These are phyloP conservation scores for Suhomyces bribrorum DNA, from an alignment of 1,139 yeast genomes.

Conservation along the genomic window DNA sequence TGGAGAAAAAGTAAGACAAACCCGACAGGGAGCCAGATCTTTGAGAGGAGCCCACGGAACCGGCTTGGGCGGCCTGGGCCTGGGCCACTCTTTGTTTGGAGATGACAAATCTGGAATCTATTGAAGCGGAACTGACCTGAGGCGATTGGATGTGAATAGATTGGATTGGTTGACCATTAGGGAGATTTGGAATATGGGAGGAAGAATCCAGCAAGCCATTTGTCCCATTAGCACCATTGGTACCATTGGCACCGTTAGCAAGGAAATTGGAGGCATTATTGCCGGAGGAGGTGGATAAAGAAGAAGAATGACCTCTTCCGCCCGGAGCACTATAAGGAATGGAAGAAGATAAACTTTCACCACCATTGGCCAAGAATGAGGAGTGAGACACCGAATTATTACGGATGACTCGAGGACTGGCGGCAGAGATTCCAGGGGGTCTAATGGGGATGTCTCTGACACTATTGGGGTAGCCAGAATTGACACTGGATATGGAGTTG, in stretches of 20 bases:
- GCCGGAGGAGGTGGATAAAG: constrained; percentile 9
- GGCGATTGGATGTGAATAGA: constrained; percentile 72
- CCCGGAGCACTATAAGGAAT: constrained; percentile 79
- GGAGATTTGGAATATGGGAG: constrained; percentile 46
- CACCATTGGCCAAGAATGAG: constrained; percentile 36
- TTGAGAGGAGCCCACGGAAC: constrained; percentile 33
- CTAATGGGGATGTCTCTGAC: constrained; percentile 26
- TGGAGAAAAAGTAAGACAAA: constrained; percentile 47
- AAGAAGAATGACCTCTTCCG: constrained; percentile 33
- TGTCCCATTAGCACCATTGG: constrained; percentile 10
- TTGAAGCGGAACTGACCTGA: constrained; percentile 52
- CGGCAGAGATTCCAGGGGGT: constrained; percentile 26
- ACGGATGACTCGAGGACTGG: constrained; percentile 44
- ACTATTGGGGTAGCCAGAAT: constrained; percentile 13
- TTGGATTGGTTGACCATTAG: constrained; percentile 56
- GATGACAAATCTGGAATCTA: constrained; percentile 72
- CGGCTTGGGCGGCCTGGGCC: constrained; percentile 44
- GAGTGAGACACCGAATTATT: constrained; percentile 49
- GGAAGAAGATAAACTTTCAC: constrained; percentile 56
- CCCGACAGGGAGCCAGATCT: constrained; percentile 50
- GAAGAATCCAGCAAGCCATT: constrained; percentile 7
- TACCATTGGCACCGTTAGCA: constrained; percentile 10
- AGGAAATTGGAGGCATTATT: constrained; percentile 2
- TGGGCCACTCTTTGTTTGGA: constrained; percentile 72
- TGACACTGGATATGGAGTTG: constrained; percentile 15